Evolutionary conservation across 2,329 filamentous ascomycete species (phyloP), one percentile per base, ranked within the genome.

Genomic region (Clarireedia sp.): DNA sequence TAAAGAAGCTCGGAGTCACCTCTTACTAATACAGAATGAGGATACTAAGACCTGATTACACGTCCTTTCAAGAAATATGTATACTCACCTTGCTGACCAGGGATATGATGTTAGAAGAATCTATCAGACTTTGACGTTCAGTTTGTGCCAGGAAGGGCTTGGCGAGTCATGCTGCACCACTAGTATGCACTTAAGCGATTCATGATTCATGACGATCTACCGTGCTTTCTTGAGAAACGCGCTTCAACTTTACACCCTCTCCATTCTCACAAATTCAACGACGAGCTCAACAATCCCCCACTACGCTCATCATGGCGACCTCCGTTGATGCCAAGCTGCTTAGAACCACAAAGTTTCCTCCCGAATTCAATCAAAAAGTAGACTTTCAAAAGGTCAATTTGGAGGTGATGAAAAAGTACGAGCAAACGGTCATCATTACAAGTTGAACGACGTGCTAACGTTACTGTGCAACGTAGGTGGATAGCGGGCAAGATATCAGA

Each of bases 321-420:
- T 87, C 83, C 62, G 89, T 94, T 59, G 92, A 96, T 72, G 86
- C 88, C 62, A 95, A 95, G 77, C 81, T 95, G 66, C 76, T 96
- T 55, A 89, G 86, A 78, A 85, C 86, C 71, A 97, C 91, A 55
- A 96, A 95, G 69, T 97, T 96, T 62, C 94, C 94, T 46, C 80
- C 86, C 7, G 90, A 96, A 68, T 99, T 97, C 74, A 92, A 82
- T 69, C 85, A 89, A 70, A 96, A 96, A 76, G 94, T 99, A 62
- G 91, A 99, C 75, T 96, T 95, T 82, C 83, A 85, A 64, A 97
- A 97, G 75, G 90, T 99, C 72, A 96, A 99, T 69, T 78, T 96
- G 50, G 90, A 95, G 71, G 89, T 99, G 55, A 95, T 99, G 84
- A 96, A 96, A 79, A 95, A 94, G 89, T 95, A 69, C 68, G 85